These are phyloP conservation scores for Aspergillus sp. DNA, from an alignment of 2,329 filamentous ascomycete genomes.

Conservation along the genomic window DNA sequence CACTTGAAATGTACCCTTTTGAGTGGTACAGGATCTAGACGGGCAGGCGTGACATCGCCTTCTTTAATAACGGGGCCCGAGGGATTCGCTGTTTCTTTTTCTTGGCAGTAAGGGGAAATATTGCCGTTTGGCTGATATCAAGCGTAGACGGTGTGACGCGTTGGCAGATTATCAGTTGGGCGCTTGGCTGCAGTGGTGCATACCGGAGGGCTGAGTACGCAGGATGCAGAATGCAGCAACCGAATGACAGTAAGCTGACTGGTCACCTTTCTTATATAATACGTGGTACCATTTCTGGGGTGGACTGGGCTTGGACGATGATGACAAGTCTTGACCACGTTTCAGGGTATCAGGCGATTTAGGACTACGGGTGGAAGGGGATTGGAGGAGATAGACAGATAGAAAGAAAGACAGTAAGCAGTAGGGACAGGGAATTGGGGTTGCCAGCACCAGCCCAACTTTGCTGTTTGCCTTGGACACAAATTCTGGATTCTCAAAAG, in stretches of 20 bases:
- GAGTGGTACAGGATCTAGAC: constrained; percentile 1
- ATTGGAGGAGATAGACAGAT: background rate
- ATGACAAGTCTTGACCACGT: constrained; percentile 3
- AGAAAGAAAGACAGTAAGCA: no score
- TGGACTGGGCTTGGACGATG: background rate
- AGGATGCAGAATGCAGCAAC: constrained; percentile 17
- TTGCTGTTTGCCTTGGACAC: background rate
- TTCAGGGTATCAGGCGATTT: background rate
- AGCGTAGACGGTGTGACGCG: constrained; percentile 27
- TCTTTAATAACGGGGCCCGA: constrained; percentile 9
- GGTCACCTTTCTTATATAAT: constrained; percentile 14
- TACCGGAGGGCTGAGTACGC: constrained; percentile 21
- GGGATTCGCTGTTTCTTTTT: background rate
- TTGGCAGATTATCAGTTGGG: constrained; percentile 18
- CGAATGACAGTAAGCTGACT: constrained; percentile 5
- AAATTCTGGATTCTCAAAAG: background rate
- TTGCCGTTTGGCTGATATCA: constrained; percentile 12
- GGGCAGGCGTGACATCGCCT: constrained; percentile 11
- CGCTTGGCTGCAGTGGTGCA: constrained; percentile 17
- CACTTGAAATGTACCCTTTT: background rate
- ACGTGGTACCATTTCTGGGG: constrained; percentile 12
- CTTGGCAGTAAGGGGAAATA: constrained; percentile 15
- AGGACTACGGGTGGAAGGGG: background rate
- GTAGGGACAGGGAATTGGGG: background rate
- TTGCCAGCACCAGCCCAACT: background rate